Base-by-base conservation (phyloP, 331 rosid genomes). In the Malus hybrid region DNA sequence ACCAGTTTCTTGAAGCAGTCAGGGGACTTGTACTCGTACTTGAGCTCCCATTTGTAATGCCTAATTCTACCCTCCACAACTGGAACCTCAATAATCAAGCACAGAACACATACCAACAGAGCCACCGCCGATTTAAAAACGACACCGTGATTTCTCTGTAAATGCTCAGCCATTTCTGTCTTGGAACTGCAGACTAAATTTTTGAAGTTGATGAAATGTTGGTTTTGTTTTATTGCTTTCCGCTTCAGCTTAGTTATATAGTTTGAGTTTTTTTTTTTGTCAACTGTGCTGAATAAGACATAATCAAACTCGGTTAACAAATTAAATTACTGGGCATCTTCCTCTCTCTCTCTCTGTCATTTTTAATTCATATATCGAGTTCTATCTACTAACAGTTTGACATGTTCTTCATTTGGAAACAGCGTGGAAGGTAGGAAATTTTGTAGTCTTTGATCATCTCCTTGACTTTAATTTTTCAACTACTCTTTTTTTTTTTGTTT, bases 1-100 rank as follows among this genome's bases (percentile, higher is more conserved):
- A 82, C 96, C 10, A 84, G 78, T 82, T 91, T 91, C 86, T 79
- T 86, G 36, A 11, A 88, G 81, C 98, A 93, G 79, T 93, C 98
- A 4, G 96, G 95, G 73, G 95, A 93, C 75, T 33, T 91, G 33
- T 53, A 86, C 68, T 91, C 96, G 56, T 87, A 88, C 79, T 86
- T 93, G 0, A 82, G 95, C 65, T 91, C 89, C 97, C 97, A 93
- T 82, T 81, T 88, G 74, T 88, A 77, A 74, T 71, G 81, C 77
- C 93, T 79, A 62, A 82, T 68, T 80, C 78, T 82, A 7, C 86
- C 97, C 39, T 87, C 97, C 42, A 82, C 85, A 1, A 6, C 70
- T 5, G 62, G 77, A 24, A 77, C 66, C 74, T 60, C 71, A 6
- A 72, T 50, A 68, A 72, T 56, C 71, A 91, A 75, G 56, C 60